phyloP scores from a whole-genome alignment of 2,329 filamentous ascomycete genomes.

The Claviceps fusiformis region DNA sequence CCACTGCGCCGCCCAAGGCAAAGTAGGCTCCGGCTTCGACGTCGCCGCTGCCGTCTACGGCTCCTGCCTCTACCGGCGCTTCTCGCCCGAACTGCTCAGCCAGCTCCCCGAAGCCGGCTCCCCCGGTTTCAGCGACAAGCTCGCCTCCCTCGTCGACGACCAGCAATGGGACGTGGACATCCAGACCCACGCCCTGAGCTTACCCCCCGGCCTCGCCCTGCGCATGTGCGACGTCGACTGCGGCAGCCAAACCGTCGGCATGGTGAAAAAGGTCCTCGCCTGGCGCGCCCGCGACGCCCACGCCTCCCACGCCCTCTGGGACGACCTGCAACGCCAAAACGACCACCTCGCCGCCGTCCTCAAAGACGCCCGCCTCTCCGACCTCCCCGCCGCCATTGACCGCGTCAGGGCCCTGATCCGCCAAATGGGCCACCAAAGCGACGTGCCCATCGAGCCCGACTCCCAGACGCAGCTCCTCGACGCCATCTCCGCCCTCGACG shows the following conservation, averaged over 20 bases:
- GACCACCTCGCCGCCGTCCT: constrained; percentile 55
- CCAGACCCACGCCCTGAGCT: constrained; percentile 49
- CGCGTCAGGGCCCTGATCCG: constrained; percentile 51
- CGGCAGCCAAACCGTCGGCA: constrained; percentile 81
- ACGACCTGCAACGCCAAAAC: constrained; percentile 59
- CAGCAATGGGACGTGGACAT: constrained; percentile 69
- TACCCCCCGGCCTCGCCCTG: constrained; percentile 62
- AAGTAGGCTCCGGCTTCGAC: constrained; percentile 92
- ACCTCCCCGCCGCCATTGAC: constrained; percentile 33
- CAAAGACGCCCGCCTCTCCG: constrained; percentile 30
- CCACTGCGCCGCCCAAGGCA: constrained; percentile 92
- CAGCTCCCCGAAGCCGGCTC: constrained; percentile 52
- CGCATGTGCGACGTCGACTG: constrained; percentile 96
- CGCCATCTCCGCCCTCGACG: constrained; percentile 54
- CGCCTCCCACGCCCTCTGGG: constrained; percentile 61
- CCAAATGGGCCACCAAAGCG: constrained; percentile 59
- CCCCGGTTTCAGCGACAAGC: constrained; percentile 49
- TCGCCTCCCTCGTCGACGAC: constrained; percentile 55
- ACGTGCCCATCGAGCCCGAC: constrained; percentile 77
- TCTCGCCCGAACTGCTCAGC: constrained; percentile 64
- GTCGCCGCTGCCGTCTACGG: constrained; percentile 88
- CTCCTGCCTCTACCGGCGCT: constrained; percentile 82
- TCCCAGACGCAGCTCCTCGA: constrained; percentile 79
- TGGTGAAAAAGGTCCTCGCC: constrained; percentile 82
- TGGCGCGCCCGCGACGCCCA: constrained; percentile 58